These are phyloP conservation scores for Leucocoprinus leucothites DNA, from an alignment of 768 basidiomycete species.

Conservation along the genomic window DNA sequence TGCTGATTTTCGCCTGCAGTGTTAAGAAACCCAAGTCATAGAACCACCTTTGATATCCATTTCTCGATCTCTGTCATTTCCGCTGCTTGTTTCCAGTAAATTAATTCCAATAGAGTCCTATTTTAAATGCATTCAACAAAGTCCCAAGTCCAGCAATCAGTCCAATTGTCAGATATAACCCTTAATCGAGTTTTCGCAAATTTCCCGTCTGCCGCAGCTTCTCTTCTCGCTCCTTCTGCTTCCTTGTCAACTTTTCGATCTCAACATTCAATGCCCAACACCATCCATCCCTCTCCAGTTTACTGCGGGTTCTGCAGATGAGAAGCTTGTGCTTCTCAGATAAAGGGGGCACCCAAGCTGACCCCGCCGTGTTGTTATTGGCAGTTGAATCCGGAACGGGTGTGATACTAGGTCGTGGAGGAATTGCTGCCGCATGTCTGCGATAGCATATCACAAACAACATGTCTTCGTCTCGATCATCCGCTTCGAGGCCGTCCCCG, in stretches of 20 bases:
- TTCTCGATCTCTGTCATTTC: conserved; percentile 7
- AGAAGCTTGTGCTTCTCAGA: conserved; percentile 57
- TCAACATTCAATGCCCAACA: conserved; percentile 91
- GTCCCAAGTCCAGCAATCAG: neutral
- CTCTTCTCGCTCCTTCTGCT: conserved; percentile 60
- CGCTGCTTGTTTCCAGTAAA: neutral
- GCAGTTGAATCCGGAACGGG: conserved; percentile 18
- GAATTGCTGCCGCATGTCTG: conserved; percentile 30
- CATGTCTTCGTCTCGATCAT: conserved; percentile 86
- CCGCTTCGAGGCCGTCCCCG: conserved; percentile 84
- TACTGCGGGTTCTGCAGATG: conserved; percentile 73
- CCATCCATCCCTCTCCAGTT: conserved; percentile 91
- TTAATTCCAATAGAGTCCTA: conserved; percentile 7
- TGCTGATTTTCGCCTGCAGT: conserved; percentile 20
- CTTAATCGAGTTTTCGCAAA: conserved; percentile 33
- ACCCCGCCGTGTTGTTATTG: conserved; percentile 2
- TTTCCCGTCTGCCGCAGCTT: conserved; percentile 63
- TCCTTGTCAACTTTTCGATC: conserved; percentile 76
- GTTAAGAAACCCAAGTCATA: conserved; percentile 81
- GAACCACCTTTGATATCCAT: conserved; percentile 37
- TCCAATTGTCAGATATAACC: neutral
- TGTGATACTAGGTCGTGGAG: conserved; percentile 24
- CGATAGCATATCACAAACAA: conserved; percentile 80
- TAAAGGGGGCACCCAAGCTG: conserved; percentile 42
- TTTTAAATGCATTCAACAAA: neutral